Evolutionary conservation across 495 filamentous ascomycete species (phyloP), one percentile per base, ranked within the genome.

Genomic region (Emericellopsis terricola): DNA sequence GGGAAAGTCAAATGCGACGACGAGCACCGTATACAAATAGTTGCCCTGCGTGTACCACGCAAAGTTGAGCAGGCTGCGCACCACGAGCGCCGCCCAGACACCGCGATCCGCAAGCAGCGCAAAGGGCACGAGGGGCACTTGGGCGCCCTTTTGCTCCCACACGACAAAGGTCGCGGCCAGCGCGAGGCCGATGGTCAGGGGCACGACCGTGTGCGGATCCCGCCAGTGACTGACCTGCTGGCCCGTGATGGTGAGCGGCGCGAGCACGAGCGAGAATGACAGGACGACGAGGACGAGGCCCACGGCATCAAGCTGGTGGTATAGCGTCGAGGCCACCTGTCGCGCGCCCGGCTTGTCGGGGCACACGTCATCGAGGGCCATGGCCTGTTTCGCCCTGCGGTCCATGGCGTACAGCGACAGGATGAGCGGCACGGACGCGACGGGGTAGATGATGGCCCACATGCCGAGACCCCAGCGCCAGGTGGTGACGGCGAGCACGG

Each of bases 381-480:
- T 6, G 23, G 6, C 23, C 6, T 6, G 11, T 30, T 40, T 42
- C 14, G 56, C 52, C 19, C 50, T 52, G 34, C 63, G 46, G 48
- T 76, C 71, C 36, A 55, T 47, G 41, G 62, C 24, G 21, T 35
- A 64, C 41, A 75, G 60, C 9, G 68, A 56, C n/a, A 55, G 23
- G 8, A 49, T 51, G 14, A 76, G 50, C 1, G 71, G 70, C 1
- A 59, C 35, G 32, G 68, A 69, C 11, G 65, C 59, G 15, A 64
- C 44, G 4, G 69, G 68, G 17, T 64, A 51, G 44, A 75, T 60
- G 34, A 76, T 59, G 14, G 64, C 59, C 52, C 71, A 76, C 15
- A 64, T 57, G 17, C 68, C 72, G 44, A 68, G 73, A 2, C 62
- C 65, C 69, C 70, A 75, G 3, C 71, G 64, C 71, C 71, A 80